phyloP scores from a whole-genome alignment of 177 flowering plant species.

The Vitis hybrid region DNA sequence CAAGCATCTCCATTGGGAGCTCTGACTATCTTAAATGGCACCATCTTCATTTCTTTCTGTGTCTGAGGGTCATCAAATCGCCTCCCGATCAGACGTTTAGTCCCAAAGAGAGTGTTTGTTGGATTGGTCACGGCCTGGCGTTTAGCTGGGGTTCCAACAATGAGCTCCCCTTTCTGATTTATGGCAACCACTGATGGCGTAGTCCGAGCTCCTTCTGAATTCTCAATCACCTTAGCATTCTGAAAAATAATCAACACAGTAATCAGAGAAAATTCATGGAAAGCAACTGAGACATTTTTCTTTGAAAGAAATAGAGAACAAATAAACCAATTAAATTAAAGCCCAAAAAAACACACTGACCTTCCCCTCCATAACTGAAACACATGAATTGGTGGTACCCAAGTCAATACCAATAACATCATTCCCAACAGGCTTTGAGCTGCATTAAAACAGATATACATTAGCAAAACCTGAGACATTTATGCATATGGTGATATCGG shows the following conservation, averaged over 20 bases:
- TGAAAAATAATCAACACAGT: slow-evolving; percentile 6
- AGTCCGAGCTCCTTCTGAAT: slow-evolving; percentile 65
- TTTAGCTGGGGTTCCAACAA: slow-evolving; percentile 70
- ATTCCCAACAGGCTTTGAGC: slow-evolving; percentile 57
- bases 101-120: slow-evolving; percentile 56
- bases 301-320: too few relatives aligned
- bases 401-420: slow-evolving; percentile 71
- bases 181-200: slow-evolving; percentile 71
- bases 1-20: slow-evolving; percentile 80
- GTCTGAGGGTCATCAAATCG: slow-evolving; percentile 63
- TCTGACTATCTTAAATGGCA: slow-evolving; percentile 65
- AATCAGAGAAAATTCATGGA: neutral
- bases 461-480: neutral
- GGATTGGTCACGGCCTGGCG: slow-evolving; percentile 82
- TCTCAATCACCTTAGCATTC: slow-evolving; percentile 65
- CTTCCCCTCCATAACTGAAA: slow-evolving; percentile 73
- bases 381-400: slow-evolving; percentile 78
- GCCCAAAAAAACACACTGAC: slow-evolving; percentile 20
- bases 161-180: slow-evolving; percentile 51
- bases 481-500: neutral
- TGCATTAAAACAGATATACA: slow-evolving; percentile 15
- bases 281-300: neutral
- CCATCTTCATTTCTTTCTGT: slow-evolving; percentile 75
- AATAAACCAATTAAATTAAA: neutral
- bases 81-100: slow-evolving; percentile 68